These are phyloP conservation scores for Saprolegnia diclina DNA, from an alignment of 352 stramenopile species.

Conservation along the genomic window DNA sequence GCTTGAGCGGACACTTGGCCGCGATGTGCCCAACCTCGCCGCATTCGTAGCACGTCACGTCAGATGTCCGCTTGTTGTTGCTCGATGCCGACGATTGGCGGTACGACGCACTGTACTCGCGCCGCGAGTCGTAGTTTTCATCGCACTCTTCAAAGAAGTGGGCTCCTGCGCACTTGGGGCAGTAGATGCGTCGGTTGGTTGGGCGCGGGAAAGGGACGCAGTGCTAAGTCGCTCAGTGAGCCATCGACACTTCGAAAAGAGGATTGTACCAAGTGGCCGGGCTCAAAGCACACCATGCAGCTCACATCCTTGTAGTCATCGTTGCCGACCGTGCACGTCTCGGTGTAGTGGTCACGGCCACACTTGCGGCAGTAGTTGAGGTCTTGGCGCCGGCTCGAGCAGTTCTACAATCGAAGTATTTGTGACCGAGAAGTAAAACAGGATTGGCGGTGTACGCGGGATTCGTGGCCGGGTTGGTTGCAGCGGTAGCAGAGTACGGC, in stretches of 20 bases:
- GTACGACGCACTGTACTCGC: constrained; percentile 37
- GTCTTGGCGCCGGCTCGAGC: constrained; percentile 43
- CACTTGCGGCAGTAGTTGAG: constrained; percentile 46
- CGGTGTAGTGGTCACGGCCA: constrained; percentile 42
- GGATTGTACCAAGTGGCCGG: constrained; percentile 37
- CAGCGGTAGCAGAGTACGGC: constrained; percentile 64
- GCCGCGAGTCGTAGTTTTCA: constrained; percentile 6
- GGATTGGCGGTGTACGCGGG: constrained; percentile 33
- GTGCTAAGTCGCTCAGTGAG: constrained; percentile 30
- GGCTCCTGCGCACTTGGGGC: constrained; percentile 53
- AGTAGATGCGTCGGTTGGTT: constrained; percentile 64
- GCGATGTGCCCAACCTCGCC: constrained; percentile 64
- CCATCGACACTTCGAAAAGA: not conserved
- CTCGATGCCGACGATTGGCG: constrained; percentile 37
- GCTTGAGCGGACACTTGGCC: constrained; percentile 52
- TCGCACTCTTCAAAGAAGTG: constrained; percentile 37
- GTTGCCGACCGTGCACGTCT: constrained; percentile 26
- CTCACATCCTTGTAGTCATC: constrained; percentile 40
- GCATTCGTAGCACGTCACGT: constrained; percentile 57
- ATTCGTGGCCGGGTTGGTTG: constrained; percentile 60
- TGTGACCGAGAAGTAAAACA: not conserved
- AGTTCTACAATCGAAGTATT: constrained; percentile 35
- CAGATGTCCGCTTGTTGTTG: constrained; percentile 41
- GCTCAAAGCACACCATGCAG: constrained; percentile 69
- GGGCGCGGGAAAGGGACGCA: constrained; percentile 61